Evolutionary conservation across 176 grass and related monocot genomes (phyloP), one percentile per base, ranked within the genome.

Genomic region (Juncus effusus): DNA sequence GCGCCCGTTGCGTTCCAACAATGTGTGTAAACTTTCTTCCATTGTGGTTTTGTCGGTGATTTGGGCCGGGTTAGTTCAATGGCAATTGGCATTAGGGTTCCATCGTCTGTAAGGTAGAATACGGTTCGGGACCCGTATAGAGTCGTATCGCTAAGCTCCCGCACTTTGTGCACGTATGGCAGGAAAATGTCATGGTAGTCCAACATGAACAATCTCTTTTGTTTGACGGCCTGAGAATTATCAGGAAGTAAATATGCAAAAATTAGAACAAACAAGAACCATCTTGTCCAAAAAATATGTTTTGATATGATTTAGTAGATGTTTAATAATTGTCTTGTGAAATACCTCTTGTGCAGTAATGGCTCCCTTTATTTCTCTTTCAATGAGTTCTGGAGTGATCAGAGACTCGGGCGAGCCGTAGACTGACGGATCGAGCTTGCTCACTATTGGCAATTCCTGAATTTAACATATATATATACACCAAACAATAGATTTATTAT

Each of bases 181-280:
- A 95, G 70, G 36, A 83, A 68, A 13, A 86, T 36, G 64, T 95
- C 90, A 65, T 95, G 82, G 71, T 89, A 89, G 61, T 95, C 90
- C 15, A 95, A 64, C 14, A 95, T 81, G 70, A 95, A 95, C 7
- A 95, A 39, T 76, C 58, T 81, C 56, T 89, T 80, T 10, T 67
- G 62, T 14, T 40, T n/a, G 15, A 95, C 14, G 19, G 87, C 83
- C 86, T 90, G 74, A 56, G 51, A 47, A 47, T 47, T 47, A 47
- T 47, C 2, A 5, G 44, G 19, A 28, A 28, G 19, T 28, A 28
- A 28, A 28, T 28, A 28, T 28, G 19, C 19, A 28, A 28, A 28
- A 28, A 28, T 28, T 28, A 28, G 19, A 28, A 28, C 19, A 28
- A 28, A 28, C 19, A 28, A 28, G 19, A 28, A 28, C 19, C 19